Evolutionary conservation across 192 early-diverging fungal species (phyloP), one percentile per base, ranked within the genome.

Genomic region (Martensiomyces pterosporus): DNA sequence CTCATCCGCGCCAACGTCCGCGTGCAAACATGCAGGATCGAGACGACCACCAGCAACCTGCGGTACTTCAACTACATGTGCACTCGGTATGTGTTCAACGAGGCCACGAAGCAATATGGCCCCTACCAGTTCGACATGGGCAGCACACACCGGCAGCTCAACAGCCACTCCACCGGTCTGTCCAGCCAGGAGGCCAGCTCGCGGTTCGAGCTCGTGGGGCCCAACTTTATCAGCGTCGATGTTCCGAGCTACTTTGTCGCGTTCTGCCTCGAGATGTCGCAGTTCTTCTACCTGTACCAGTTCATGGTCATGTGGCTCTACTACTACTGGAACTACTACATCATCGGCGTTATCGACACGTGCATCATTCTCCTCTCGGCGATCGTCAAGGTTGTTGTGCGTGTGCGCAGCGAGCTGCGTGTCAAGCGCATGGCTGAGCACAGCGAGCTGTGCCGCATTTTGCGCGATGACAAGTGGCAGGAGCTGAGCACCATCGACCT

Each of bases 21-120:
- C 5, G 65, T 81, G 17, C 39, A 41, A n/a, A 73, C 75, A 0
- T 52, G 55, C 25, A 54, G 56, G 23, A 60, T 85, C 16, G 18
- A 76, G 36, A 82, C 81, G 5, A 46, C 63, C 21, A 57, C 52
- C 15, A 64, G 49, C 34, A 75, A 62, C n/a, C 67, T 67, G 22
- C 66, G 69, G 18, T 90, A 81, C 53, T 84, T 89, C 50, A 85
- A 85, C 56, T 83, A 79, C 47, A 77, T 85, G 57, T 87, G 82
- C 63, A 79, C 84, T 33, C 82, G 87, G 21, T 89, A 86, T 48
- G 78, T 89, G 8, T 82, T 74, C 41, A 74, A 86, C 45, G 51
- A 75, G 6, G 51, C 56, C 10, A 38, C 62, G 13, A 45, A 35
- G 7, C 39, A 49, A 18, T 89, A 83, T 57, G 77, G 75, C n/a